Evolutionary conservation across 176 grass and related monocot species (phyloP).

Genomic region (Oryza officinalis): DNA sequence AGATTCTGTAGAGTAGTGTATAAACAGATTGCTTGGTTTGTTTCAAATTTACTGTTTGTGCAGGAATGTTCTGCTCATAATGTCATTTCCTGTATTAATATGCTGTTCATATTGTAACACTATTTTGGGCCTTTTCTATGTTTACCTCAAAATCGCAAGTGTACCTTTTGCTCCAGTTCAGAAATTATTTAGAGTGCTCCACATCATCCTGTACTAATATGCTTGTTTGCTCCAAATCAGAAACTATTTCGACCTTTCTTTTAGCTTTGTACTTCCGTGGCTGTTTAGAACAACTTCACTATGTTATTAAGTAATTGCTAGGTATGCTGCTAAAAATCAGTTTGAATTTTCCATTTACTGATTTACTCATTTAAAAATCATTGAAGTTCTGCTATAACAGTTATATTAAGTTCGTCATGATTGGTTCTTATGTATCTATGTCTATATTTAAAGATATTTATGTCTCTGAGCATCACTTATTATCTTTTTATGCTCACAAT

Average conservation of each 20-base stretch:
- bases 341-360: not conserved
- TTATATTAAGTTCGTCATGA: not conserved
- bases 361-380: not conserved
- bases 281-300: slow-evolving; percentile 10
- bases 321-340: not conserved
- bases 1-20: slow-evolving; percentile 29
- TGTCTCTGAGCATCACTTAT: not conserved
- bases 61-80: slow-evolving; percentile 29
- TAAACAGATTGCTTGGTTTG: not conserved
- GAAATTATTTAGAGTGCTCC: slow-evolving; percentile 6
- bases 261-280: not conserved
- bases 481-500: not conserved
- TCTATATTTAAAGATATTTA: slow-evolving; percentile 4
- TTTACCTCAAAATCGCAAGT: slow-evolving; percentile 3
- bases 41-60: slow-evolving; percentile 8
- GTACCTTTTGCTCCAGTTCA: not conserved
- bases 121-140: not conserved
- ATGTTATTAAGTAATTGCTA: slow-evolving; percentile 14
- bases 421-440: slow-evolving; percentile 1
- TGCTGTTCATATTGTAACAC: slow-evolving; percentile 9
- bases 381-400: slow-evolving; percentile 10
- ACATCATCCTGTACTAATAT: not conserved
- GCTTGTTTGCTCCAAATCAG: slow-evolving; percentile 2
- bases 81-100: not conserved
- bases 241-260: slow-evolving; percentile 25